Percentiles rank a stretch among this genome's conserved stretches.
Conservation (phyloP, 139 green algal species). For the Limnomonas spitsbergensis region DNA sequence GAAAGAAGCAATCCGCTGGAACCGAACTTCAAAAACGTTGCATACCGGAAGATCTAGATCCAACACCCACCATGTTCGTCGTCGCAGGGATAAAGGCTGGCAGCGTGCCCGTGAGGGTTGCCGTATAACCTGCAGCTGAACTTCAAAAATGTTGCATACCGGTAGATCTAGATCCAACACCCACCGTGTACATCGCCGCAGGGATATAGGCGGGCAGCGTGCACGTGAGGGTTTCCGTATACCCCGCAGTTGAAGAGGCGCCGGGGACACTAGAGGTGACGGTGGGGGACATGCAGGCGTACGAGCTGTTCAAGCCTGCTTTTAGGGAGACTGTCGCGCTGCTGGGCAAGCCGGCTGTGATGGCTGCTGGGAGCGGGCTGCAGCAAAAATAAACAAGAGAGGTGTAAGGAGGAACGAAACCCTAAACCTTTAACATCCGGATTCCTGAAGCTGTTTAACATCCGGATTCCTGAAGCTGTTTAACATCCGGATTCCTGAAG, state of each 20-base stretch:
- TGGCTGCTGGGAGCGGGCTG: background rate
- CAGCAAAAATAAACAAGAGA: background rate
- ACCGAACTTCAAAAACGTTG: background rate
- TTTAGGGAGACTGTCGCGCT: background rate
- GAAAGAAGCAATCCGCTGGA: too few species aligned
- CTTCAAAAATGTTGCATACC: too few species aligned
- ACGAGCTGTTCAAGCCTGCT: background rate
- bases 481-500: too few species aligned
- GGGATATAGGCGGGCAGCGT: conserved; percentile 17
- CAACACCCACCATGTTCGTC: conserved; percentile 15
- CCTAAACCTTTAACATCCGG: too few species aligned
- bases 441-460: too few species aligned
- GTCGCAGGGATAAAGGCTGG: conserved; percentile 13
- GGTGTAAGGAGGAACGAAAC: too few species aligned
- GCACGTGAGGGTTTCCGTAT: conserved; percentile 23
- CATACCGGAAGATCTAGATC: too few species aligned
- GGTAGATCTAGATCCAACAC: too few species aligned
- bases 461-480: too few species aligned
- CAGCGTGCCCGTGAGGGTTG: conserved; percentile 22
- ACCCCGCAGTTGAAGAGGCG: background rate
- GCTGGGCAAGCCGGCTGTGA: conserved; percentile 1
- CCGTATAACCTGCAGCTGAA: conserved; percentile 12
- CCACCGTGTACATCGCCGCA: conserved; percentile 19
- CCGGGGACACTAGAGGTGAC: background rate
- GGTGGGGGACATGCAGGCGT: conserved; percentile 13